Evolutionary conservation across 768 basidiomycete species (phyloP).

Genomic region (Leucocoprinus leucothites): DNA sequence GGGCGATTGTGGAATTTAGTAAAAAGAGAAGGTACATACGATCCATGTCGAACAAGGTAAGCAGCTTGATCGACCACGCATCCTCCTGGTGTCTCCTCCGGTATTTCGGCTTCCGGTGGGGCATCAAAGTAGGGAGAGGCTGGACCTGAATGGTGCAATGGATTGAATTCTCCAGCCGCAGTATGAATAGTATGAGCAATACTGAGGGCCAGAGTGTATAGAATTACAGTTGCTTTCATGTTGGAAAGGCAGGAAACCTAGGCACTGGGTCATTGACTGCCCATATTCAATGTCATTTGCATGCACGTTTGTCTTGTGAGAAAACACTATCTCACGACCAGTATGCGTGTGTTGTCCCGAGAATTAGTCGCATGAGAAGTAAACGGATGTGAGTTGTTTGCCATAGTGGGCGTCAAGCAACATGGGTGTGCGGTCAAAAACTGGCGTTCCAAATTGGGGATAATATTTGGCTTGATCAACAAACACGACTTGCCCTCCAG

Average conservation of each 20-base stretch:
- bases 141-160: background rate
- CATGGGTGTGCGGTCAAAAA: too few relatives aligned
- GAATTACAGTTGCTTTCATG: background rate
- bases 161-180: background rate
- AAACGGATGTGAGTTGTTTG: too few relatives aligned
- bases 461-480: too few relatives aligned
- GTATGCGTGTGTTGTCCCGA: too few relatives aligned
- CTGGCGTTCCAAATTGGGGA: too few relatives aligned
- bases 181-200: background rate
- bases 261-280: background rate
- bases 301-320: background rate
- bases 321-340: too few relatives aligned
- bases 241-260: background rate
- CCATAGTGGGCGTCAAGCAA: too few relatives aligned
- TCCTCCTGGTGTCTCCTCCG: background rate
- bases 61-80: background rate
- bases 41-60: background rate
- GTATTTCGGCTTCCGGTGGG: background rate
- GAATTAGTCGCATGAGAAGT: too few relatives aligned
- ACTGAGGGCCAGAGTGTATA: too few relatives aligned
- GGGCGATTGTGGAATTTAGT: background rate
- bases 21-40: background rate
- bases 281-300: background rate
- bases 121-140: constrained; percentile 1
- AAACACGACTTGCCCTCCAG: too few relatives aligned